Conservation (phyloP, 768 basidiomycete genomes). For the Coprinopsis cinerea region DNA sequence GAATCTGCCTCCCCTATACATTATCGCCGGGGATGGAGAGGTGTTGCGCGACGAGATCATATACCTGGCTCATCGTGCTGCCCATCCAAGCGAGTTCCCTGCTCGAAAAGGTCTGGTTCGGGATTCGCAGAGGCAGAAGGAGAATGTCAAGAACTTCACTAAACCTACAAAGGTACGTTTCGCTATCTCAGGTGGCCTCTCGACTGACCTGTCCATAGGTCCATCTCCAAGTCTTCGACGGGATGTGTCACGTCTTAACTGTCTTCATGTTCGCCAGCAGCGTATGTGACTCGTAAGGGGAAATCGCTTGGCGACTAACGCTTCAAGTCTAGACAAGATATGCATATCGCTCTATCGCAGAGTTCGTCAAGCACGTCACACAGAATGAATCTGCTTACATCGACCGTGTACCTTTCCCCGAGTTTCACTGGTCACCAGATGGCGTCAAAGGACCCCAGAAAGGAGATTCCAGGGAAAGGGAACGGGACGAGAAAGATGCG, state of each 20-base stretch:
- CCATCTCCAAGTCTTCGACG: slow-evolving; percentile 73
- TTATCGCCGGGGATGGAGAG: slow-evolving; percentile 69
- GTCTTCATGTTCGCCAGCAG: slow-evolving; percentile 62
- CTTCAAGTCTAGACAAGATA: slow-evolving; percentile 44
- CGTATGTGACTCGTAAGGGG: slow-evolving; percentile 33
- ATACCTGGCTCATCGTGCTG: slow-evolving; percentile 75
- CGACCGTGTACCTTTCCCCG: slow-evolving; percentile 42
- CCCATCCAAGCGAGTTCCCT: slow-evolving; percentile 62
- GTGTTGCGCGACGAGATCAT: slow-evolving; percentile 74
- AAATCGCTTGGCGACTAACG: not conserved
- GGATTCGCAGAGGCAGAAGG: slow-evolving; percentile 40
- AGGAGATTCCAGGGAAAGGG: not conserved
- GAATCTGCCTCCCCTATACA: slow-evolving; percentile 69
- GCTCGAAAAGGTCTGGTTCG: slow-evolving; percentile 46
- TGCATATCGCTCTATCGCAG: slow-evolving; percentile 52
- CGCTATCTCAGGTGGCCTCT: not conserved
- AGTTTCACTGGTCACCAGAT: slow-evolving; percentile 25
- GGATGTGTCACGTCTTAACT: slow-evolving; percentile 70
- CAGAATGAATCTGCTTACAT: slow-evolving; percentile 30
- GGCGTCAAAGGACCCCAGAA: not conserved
- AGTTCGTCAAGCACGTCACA: slow-evolving; percentile 52
- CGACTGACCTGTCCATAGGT: slow-evolving; percentile 33
- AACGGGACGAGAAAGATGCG: not conserved
- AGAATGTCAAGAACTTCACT: slow-evolving; percentile 45
- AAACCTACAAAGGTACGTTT: slow-evolving; percentile 44